A percentile compares a stretch with the other conserved stretches of the same genome.
phyloP scores from a whole-genome alignment of 495 filamentous ascomycete species.

The Parathielavia appendiculata region DNA sequence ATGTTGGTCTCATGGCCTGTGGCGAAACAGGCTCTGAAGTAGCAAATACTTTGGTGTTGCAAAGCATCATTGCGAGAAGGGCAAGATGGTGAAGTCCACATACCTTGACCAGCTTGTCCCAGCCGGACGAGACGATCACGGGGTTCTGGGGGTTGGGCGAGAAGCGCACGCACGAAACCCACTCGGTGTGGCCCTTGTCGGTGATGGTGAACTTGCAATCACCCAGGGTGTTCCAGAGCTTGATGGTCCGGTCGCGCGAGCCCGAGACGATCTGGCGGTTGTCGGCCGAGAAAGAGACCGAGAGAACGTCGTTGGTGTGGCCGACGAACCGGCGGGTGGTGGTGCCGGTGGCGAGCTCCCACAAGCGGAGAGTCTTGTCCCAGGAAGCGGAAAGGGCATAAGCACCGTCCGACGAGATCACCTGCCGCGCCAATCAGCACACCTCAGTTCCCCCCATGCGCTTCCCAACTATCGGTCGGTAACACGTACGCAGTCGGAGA shows the following conservation, averaged over 20 bases:
- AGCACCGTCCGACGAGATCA: slow-evolving; percentile 99
- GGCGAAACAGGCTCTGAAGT: slow-evolving; percentile 88
- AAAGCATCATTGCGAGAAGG: slow-evolving; percentile 67
- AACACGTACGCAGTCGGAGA: slow-evolving; percentile 95
- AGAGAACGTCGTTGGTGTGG: slow-evolving; percentile 99
- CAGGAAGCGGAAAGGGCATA: slow-evolving; percentile 98
- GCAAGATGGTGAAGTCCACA: slow-evolving; percentile 31
- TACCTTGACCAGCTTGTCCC: slow-evolving; percentile 99
- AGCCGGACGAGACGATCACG: slow-evolving; percentile 96
- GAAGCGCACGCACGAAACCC: slow-evolving; percentile 99
- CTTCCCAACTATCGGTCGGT: background rate
- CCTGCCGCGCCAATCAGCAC: slow-evolving; percentile 53
- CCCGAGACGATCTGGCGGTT: slow-evolving; percentile 99
- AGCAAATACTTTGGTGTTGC: slow-evolving; percentile 98
- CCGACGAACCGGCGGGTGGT: slow-evolving; percentile 98
- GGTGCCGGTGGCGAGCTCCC: slow-evolving; percentile 93
- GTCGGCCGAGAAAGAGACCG: slow-evolving; percentile 99
- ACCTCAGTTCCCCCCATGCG: slow-evolving; percentile 15
- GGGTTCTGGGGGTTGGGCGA: slow-evolving; percentile 99
- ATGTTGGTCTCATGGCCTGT: slow-evolving; percentile 91
- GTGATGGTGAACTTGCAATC: slow-evolving; percentile 99
- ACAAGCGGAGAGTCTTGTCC: slow-evolving; percentile 99
- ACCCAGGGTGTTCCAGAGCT: slow-evolving; percentile 99
- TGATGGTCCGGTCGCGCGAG: slow-evolving; percentile 96
- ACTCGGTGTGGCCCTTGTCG: slow-evolving; percentile 99